Base-by-base conservation (phyloP, 2,329 filamentous ascomycete species). In the Zymoseptoria passerinii region DNA sequence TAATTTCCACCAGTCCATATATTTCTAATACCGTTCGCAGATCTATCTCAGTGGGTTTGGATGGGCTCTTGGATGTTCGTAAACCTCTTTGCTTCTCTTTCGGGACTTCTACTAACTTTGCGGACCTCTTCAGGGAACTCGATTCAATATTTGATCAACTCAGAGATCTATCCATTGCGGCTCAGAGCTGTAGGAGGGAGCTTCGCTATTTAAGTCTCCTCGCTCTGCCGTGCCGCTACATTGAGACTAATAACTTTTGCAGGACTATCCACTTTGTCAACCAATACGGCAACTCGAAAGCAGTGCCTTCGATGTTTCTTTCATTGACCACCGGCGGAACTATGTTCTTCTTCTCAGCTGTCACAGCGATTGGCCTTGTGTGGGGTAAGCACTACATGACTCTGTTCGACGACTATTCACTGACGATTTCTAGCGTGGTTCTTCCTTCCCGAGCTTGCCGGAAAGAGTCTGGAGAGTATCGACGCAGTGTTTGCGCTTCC, bases 271-370 rank as follows among this genome's bases (percentile, higher is more conserved):
- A 92, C 72, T 91, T 91, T 49, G 65, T 63, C 52, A 64, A 89
- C 72, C 87, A 90, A 72, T 91, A 89, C 69, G 88, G 87, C 27
- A 90, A 89, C 75, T 81, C 83, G 1, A 85, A 88, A 40, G 87
- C 88, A 0, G 85, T 90, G 0, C 88, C 88, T 1, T 82, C 57
- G 19, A 65, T 64, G 63, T 52, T 64, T 50, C 77, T 91, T 72
- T 48, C 55, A 2, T 77, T 83, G 69, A 77, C 75, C 0, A 76
- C 75, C 27, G 82, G 80, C 59, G 89, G 89, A 0, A 91, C 88
- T 0, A 92, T 92, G 76, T 86, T 87, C 81, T 88, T 86, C 75
- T 92, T 91, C 72, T 79, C 81, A 0, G 82, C 79, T 2, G 79
- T 91, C 8, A 91, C 88, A 0, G 63, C 87, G 0, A 50, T 90